These are phyloP conservation scores for Coprinellus aureogranulatus DNA, from an alignment of 768 basidiomycete species.

Conservation along the genomic window DNA sequence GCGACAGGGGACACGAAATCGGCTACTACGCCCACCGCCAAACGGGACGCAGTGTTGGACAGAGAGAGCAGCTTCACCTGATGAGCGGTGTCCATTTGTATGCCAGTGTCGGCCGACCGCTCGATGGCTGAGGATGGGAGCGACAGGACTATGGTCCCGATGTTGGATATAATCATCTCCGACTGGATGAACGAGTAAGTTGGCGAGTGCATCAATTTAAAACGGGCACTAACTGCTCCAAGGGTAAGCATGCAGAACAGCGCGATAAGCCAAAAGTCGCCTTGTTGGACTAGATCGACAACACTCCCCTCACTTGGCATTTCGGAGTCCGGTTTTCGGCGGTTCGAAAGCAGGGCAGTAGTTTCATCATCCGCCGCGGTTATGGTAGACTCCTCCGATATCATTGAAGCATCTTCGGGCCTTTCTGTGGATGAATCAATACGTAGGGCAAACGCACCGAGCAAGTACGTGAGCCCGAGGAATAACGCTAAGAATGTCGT, in stretches of 20 bases:
- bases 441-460: conserved; percentile 49
- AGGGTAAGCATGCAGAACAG: conserved; percentile 51
- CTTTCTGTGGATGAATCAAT: conserved; percentile 3
- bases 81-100: conserved; percentile 43
- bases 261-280: conserved; percentile 63
- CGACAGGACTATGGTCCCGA: conserved; percentile 72
- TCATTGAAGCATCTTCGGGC: too few species aligned
- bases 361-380: too few species aligned
- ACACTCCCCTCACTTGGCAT: conserved; percentile 12
- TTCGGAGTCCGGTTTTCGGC: conserved; percentile 3
- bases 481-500: conserved; percentile 56
- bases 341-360: conserved; percentile 26
- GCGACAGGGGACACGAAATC: conserved; percentile 69
- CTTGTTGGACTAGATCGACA: conserved; percentile 49
- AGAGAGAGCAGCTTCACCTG: conserved; percentile 73
- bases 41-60: conserved; percentile 68
- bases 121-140: conserved; percentile 39
- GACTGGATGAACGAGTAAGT: conserved; percentile 36
- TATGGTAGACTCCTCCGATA: too few species aligned
- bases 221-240: conserved; percentile 57
- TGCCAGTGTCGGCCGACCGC: conserved; percentile 15
- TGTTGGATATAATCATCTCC: conserved; percentile 83
- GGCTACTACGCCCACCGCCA: conserved; percentile 66
- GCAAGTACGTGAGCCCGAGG: conserved; percentile 50
- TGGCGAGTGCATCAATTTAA: not conserved